Evolutionary conservation across 169 alveolate species (phyloP).

Genomic region (Eimeria praecox): DNA sequence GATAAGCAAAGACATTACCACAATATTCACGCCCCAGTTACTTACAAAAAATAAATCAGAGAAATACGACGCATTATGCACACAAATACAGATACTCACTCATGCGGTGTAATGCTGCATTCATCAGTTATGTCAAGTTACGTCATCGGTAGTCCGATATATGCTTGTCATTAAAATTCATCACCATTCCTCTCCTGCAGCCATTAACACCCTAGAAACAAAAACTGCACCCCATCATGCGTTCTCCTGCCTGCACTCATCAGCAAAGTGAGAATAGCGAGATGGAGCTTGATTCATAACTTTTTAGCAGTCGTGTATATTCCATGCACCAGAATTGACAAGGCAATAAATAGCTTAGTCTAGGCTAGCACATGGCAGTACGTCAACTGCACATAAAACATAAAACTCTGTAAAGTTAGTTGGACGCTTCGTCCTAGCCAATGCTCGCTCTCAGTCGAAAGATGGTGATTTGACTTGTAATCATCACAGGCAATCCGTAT

Average conservation of each 20-base stretch:
- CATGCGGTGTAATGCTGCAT: neutral
- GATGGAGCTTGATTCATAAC: slow-evolving; percentile 3
- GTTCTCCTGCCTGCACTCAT: slow-evolving; percentile 22
- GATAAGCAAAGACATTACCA: neutral
- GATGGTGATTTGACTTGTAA: slow-evolving; percentile 36
- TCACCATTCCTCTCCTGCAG: slow-evolving; percentile 39
- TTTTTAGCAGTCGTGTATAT: neutral
- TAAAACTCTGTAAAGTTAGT: neutral
- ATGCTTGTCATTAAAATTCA: slow-evolving; percentile 37
- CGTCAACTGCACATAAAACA: slow-evolving; percentile 27
- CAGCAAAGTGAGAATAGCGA: slow-evolving; percentile 63
- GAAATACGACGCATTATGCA: neutral
- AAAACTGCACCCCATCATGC: slow-evolving; percentile 59
- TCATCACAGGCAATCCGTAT: neutral
- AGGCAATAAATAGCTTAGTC: neutral
- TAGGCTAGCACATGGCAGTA: slow-evolving; percentile 42
- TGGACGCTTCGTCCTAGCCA: neutral
- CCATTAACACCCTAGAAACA: neutral
- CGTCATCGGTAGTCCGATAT: slow-evolving; percentile 43
- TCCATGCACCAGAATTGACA: slow-evolving; percentile 43
- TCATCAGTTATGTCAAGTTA: slow-evolving; percentile 7
- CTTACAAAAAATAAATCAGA: neutral
- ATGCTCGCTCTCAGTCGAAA: slow-evolving; percentile 48
- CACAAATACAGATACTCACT: neutral
- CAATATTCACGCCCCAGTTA: neutral